A percentile compares a stretch with the other conserved stretches of the same genome.
These are phyloP conservation scores for Monilinia fructicola DNA, from an alignment of 2,329 filamentous ascomycete species.

Conservation along the genomic window DNA sequence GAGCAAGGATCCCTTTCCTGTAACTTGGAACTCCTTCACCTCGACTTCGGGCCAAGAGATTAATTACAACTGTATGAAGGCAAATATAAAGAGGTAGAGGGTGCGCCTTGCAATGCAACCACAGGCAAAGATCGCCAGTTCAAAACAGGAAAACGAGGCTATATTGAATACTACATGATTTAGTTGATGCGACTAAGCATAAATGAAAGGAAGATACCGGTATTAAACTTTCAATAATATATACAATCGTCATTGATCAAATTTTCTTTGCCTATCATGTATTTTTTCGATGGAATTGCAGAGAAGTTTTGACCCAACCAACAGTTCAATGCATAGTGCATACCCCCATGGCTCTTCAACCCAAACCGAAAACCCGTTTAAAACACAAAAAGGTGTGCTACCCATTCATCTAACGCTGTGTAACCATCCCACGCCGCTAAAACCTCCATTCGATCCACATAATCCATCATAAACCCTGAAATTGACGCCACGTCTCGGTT, in stretches of 20 bases:
- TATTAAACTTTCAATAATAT: not conserved
- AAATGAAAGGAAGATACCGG: not conserved
- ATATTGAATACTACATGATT: no score
- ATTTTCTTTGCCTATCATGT: no score
- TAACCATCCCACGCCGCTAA: slow-evolving; percentile 8
- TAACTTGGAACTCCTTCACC: no score
- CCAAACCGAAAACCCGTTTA: not conserved
- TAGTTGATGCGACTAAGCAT: not conserved
- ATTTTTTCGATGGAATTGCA: no score
- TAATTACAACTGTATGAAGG: no score
- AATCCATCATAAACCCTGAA: slow-evolving; percentile 5
- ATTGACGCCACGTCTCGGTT: slow-evolving; percentile 1
- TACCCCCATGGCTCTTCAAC: not conserved
- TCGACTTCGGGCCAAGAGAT: no score
- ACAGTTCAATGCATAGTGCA: not conserved
- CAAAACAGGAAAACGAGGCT: no score
- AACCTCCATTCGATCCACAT: not conserved
- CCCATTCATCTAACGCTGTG: not conserved
- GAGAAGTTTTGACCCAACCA: not conserved
- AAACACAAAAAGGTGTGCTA: slow-evolving; percentile 4
- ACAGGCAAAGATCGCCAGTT: no score
- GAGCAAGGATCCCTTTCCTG: no score
- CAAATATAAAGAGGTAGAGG: no score
- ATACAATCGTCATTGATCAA: no score
- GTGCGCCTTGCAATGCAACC: no score